These are phyloP conservation scores for Corynascus novoguineensis DNA, from an alignment of 495 filamentous ascomycete species.

Conservation along the genomic window DNA sequence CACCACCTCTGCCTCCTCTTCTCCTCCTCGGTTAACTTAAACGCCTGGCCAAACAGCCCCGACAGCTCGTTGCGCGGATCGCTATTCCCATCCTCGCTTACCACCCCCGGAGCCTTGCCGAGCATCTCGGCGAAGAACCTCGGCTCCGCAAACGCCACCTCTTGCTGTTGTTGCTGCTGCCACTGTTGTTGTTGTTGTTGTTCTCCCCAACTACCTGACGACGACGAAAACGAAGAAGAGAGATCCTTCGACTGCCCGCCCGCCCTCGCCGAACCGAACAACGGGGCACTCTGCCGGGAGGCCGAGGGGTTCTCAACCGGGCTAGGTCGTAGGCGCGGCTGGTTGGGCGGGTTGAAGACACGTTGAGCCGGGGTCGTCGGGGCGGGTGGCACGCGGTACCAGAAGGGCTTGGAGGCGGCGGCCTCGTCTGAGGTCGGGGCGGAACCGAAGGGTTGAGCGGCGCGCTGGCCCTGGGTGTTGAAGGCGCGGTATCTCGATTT, in stretches of 20 bases:
- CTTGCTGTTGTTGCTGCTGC: background rate
- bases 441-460: slow-evolving; percentile 55
- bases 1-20: background rate
- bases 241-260: too few relatives aligned
- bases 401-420: slow-evolving; percentile 42
- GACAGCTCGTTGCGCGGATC: slow-evolving; percentile 18
- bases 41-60: slow-evolving; percentile 16
- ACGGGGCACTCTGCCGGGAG: too few relatives aligned
- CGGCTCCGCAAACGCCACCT: slow-evolving; percentile 17
- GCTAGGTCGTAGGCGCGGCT: slow-evolving; percentile 42
- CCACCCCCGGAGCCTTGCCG: background rate
- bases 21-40: slow-evolving; percentile 10
- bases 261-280: too few relatives aligned
- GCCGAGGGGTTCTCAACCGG: slow-evolving; percentile 31
- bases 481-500: slow-evolving; percentile 47
- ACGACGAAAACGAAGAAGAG: too few relatives aligned
- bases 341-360: slow-evolving; percentile 55
- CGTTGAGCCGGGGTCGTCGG: slow-evolving; percentile 59
- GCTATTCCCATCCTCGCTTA: background rate
- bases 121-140: slow-evolving; percentile 14
- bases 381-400: slow-evolving; percentile 58
- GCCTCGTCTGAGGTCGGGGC: slow-evolving; percentile 41
- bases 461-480: slow-evolving; percentile 38
- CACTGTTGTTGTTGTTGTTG: background rate
- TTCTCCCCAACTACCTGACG: background rate